A percentile compares a stretch with the other conserved stretches of the same genome.
Evolutionary conservation across 306 rosid genomes (phyloP).

Genomic region (Dalbergia cultrata): DNA sequence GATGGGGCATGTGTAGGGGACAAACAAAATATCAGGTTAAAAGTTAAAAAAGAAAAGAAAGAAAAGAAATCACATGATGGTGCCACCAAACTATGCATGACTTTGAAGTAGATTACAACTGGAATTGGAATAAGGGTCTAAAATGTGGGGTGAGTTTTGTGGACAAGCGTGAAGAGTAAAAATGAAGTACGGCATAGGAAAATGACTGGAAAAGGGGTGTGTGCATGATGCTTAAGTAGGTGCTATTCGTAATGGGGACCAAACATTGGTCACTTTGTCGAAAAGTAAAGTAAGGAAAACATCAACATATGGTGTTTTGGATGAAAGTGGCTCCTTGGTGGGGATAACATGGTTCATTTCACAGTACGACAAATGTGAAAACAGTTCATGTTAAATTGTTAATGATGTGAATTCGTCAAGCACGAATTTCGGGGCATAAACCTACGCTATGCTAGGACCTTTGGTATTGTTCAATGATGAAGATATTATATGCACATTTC

Average conservation of each 20-base stretch:
- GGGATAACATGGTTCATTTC: slow-evolving; percentile 9
- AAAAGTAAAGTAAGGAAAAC: slow-evolving; percentile 32
- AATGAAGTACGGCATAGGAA: slow-evolving; percentile 34
- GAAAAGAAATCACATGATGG: slow-evolving; percentile 29
- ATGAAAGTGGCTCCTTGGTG: neutral
- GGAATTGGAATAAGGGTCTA: slow-evolving; percentile 40
- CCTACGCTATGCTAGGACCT: slow-evolving; percentile 1
- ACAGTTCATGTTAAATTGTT: neutral
- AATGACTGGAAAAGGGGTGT: slow-evolving; percentile 49
- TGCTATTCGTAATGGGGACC: slow-evolving; percentile 43
- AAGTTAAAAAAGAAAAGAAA: neutral
- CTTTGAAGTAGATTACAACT: slow-evolving; percentile 39
- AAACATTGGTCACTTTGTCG: slow-evolving; percentile 44
- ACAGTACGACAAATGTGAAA: neutral
- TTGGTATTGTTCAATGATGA: slow-evolving; percentile 15
- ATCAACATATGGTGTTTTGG: slow-evolving; percentile 22
- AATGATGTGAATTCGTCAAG: slow-evolving; percentile 14
- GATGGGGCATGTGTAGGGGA: slow-evolving; percentile 49
- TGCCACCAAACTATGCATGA: slow-evolving; percentile 59
- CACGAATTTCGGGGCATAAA: slow-evolving; percentile 16
- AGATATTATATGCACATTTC: slow-evolving; percentile 13
- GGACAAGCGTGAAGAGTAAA: slow-evolving; percentile 43
- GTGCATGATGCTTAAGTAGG: slow-evolving; percentile 33
- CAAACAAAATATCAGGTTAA: slow-evolving; percentile 42
- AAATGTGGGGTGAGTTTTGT: slow-evolving; percentile 33